Percentiles rank a stretch among this genome's conserved stretches.
Conservation (phyloP, 208 protist species). For the Angomonas ambiguus region DNA sequence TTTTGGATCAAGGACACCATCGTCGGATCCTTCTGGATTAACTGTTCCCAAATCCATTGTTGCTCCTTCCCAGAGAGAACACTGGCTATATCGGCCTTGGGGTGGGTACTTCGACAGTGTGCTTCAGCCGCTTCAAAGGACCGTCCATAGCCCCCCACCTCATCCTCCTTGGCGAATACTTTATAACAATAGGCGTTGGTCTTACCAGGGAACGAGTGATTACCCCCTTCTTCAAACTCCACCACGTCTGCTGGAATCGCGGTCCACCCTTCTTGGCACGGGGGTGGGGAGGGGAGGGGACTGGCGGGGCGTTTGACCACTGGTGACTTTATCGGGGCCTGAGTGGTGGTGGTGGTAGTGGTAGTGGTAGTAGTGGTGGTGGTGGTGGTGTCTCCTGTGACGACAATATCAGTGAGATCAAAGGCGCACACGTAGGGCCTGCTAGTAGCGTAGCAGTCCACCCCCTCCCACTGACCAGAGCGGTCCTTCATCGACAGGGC, state of each 20-base stretch:
- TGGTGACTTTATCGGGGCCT: not conserved
- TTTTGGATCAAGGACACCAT: not conserved
- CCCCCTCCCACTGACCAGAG: conserved; percentile 30
- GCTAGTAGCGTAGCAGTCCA: conserved; percentile 21
- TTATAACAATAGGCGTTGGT: conserved; percentile 40
- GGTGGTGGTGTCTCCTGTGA: not conserved
- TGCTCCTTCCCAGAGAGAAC: conserved; percentile 38
- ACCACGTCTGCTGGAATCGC: conserved; percentile 22
- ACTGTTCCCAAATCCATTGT: conserved; percentile 27
- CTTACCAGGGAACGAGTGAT: conserved; percentile 11
- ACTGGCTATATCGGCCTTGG: conserved; percentile 39
- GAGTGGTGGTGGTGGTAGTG: conserved; percentile 7
- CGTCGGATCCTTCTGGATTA: conserved; percentile 14
- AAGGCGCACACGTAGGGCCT: conserved; percentile 46
- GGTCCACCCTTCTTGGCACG: conserved; percentile 46
- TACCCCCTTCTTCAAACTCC: conserved; percentile 21
- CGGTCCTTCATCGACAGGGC: conserved; percentile 27
- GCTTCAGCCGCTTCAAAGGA: conserved; percentile 22
- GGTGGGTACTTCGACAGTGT: conserved; percentile 37
- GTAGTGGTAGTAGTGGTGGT: conserved; percentile 5
- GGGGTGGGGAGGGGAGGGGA: conserved; percentile 5
- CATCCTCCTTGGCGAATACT: conserved; percentile 29
- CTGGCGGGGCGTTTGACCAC: not conserved
- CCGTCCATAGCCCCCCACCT: conserved; percentile 26
- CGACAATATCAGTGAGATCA: not conserved